phyloP scores from a whole-genome alignment of 129 eudicot genomes.

The Flaveria bidentis region DNA sequence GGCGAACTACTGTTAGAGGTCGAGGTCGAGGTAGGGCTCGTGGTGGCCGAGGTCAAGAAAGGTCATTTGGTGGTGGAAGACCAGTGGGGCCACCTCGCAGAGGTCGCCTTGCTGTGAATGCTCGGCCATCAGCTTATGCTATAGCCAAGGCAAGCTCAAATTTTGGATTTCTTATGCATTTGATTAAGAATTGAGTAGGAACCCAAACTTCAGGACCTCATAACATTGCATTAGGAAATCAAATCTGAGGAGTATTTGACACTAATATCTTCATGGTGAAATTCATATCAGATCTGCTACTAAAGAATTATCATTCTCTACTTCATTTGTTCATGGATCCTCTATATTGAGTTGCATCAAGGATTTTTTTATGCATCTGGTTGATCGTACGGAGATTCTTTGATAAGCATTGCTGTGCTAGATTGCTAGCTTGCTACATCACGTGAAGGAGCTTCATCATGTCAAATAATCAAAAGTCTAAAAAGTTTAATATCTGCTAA shows the following conservation, averaged over 20 bases:
- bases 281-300: conserved; percentile 41
- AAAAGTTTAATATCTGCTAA: conserved; percentile 24
- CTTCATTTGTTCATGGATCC: conserved; percentile 29
- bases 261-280: conserved; percentile 48
- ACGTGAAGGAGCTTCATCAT: conserved; percentile 51
- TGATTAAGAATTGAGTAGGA: conserved; percentile 48
- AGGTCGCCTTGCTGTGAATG: conserved; percentile 63
- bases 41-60: conserved; percentile 52
- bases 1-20: conserved; percentile 62
- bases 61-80: conserved; percentile 27
- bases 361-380: conserved; percentile 35
- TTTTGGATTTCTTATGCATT: conserved; percentile 71
- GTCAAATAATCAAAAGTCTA: conserved; percentile 34
- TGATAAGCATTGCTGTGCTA: conserved; percentile 41
- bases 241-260: conserved; percentile 39
- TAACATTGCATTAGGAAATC: conserved; percentile 34
- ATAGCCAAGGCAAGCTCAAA: conserved; percentile 99
- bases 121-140: conserved; percentile 60
- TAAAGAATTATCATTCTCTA: conserved; percentile 28
- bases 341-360: conserved; percentile 35
- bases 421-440: conserved; percentile 40
- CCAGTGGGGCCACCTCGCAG: conserved; percentile 64
- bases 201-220: conserved; percentile 41
- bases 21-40: conserved; percentile 67
- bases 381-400: conserved; percentile 41